Conservation (phyloP, 2,329 filamentous ascomycete genomes). For the Byssoonygena ceratinophila region DNA sequence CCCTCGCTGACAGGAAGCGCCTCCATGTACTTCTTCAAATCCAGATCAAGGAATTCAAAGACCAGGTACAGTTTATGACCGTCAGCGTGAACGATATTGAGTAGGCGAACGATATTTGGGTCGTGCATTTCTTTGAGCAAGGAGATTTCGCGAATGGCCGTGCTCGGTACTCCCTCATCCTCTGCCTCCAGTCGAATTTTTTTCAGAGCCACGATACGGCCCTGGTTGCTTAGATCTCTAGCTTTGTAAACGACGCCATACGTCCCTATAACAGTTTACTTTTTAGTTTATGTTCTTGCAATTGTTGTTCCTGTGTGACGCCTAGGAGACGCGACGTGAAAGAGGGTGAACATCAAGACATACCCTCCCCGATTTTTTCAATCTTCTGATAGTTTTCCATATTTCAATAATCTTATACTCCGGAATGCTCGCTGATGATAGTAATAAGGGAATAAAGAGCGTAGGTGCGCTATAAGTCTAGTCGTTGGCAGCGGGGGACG, state of each 20-base stretch:
- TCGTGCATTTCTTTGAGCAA: conserved; percentile 91
- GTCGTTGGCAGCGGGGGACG: not conserved
- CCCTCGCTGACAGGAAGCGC: conserved; percentile 73
- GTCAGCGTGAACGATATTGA: conserved; percentile 91
- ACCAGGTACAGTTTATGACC: conserved; percentile 92
- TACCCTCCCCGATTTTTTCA: conserved; percentile 93
- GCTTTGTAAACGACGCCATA: conserved; percentile 96
- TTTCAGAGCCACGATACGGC: conserved; percentile 83
- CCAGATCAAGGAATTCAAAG: conserved; percentile 80
- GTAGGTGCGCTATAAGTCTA: not conserved
- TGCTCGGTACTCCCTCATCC: conserved; percentile 86
- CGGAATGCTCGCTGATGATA: not conserved
- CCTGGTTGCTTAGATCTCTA: conserved; percentile 67
- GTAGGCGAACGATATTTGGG: conserved; percentile 73
- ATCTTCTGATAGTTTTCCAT: conserved; percentile 98
- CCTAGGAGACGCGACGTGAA: not conserved
- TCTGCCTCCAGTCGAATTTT: conserved; percentile 93
- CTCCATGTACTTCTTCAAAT: conserved; percentile 96
- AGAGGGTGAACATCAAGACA: conserved; percentile 19
- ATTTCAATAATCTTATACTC: conserved; percentile 15
- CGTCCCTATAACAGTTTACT: conserved; percentile 50
- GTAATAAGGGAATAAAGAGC: conserved; percentile 1
- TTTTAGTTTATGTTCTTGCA: not conserved
- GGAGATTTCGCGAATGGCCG: conserved; percentile 87
- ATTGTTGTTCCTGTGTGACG: not conserved